Evolutionary conservation across 2,329 filamentous ascomycete genomes (phyloP).

Genomic region (Botrytis sinoallii): DNA sequence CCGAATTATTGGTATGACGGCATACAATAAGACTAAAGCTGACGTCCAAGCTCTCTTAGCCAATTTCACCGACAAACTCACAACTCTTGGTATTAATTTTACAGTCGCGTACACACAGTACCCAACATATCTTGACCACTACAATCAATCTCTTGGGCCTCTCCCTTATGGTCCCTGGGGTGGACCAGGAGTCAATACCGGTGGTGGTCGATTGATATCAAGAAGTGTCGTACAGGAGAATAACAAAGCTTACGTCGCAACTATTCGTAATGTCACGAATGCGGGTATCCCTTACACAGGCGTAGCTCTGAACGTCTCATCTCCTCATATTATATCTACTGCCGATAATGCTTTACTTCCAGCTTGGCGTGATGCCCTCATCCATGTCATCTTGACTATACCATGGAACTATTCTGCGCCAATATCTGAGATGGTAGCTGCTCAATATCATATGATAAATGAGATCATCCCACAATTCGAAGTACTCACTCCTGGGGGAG

Average conservation of each 20-base stretch:
- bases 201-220: constrained; percentile 46
- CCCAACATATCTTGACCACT: constrained; percentile 35
- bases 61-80: constrained; percentile 45
- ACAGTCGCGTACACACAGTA: constrained; percentile 30
- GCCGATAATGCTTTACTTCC: constrained; percentile 43
- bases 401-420: constrained; percentile 39
- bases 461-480: constrained; percentile 38
- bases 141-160: constrained; percentile 35
- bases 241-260: constrained; percentile 27
- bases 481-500: constrained; percentile 43
- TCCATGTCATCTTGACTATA: constrained; percentile 37
- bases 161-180: constrained; percentile 33
- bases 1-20: constrained; percentile 46
- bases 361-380: constrained; percentile 41
- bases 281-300: constrained; percentile 38
- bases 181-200: constrained; percentile 31
- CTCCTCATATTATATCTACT: constrained; percentile 20
- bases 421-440: constrained; percentile 34
- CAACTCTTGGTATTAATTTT: constrained; percentile 38
- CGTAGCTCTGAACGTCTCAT: constrained; percentile 37
- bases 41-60: constrained; percentile 46
- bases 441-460: constrained; percentile 37
- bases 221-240: constrained; percentile 37
- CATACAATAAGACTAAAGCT: constrained; percentile 44
- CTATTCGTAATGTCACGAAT: constrained; percentile 38